Evolutionary conservation across 176 grass and related monocot species (phyloP), one percentile per base, ranked within the genome.

Genomic region (Chloris gayana): DNA sequence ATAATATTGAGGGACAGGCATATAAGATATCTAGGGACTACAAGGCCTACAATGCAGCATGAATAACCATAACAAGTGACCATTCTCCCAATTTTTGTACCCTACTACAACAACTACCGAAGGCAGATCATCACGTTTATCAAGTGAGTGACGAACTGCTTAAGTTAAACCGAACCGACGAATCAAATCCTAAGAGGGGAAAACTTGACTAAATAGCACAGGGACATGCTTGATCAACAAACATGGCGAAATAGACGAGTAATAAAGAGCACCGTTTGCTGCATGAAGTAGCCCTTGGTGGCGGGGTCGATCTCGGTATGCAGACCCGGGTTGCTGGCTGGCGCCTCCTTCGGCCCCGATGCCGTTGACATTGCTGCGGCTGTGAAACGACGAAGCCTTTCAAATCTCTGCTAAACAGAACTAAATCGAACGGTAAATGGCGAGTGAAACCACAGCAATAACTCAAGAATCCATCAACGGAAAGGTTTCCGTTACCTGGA

Each of bases 251-350:
- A 31, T 11, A 73, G 8, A 6, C 4, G 56, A 15, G 62, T 4
- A 41, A 4, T 19, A 35, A 5, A 77, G 50, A 18, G 6, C 3
- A 95, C 95, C 13, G 92, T 95, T 66, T 98, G 95, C 80, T 98
- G 95, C 92, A 98, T 72, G 88, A 98, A 88, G 86, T 98, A 98
- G 45, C 95, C 88, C 44, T 93, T 95, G 54, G 95, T 98, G 9
- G 95, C 90, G 14, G 89, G 86, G 33, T 98, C 92, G 26, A 81
- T 75, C 65, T 91, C 78, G 7, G 86, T 56, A 6, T 93, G 86
- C 8, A 98, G 88, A 5, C 95, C 92, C 15, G 88, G 92, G 78
- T 98, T 98, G 59, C 87, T 98, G 14, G 74, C 31, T 14, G 88
- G 83, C 9, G 90, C 86, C 80, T 98, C 92, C 81, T 98, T 95